phyloP scores from a whole-genome alignment of 2,329 filamentous ascomycete species.

The Epicoccum sorghinum region DNA sequence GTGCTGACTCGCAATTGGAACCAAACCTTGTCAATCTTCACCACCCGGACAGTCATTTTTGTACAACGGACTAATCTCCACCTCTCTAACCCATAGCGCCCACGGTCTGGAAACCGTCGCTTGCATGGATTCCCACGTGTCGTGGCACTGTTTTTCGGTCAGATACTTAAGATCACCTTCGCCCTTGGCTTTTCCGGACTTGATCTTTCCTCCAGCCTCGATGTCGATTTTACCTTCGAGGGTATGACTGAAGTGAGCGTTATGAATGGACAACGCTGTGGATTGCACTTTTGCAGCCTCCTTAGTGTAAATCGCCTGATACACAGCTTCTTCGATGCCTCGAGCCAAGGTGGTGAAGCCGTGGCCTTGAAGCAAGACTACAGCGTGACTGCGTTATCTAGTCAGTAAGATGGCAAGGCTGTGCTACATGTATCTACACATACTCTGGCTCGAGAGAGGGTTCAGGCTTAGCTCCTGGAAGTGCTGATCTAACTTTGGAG shows the following conservation, averaged over 20 bases:
- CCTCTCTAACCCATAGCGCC: slow-evolving; percentile 53
- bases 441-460: slow-evolving; percentile 39
- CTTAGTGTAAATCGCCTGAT: slow-evolving; percentile 52
- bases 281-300: slow-evolving; percentile 51
- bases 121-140: slow-evolving; percentile 48
- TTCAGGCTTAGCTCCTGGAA: slow-evolving; percentile 42
- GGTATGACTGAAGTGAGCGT: slow-evolving; percentile 43
- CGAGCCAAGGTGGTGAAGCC: slow-evolving; percentile 53
- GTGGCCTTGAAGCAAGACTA: slow-evolving; percentile 52
- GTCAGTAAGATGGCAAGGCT: background rate
- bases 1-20: background rate
- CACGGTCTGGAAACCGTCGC: slow-evolving; percentile 48
- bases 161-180: slow-evolving; percentile 52
- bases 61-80: slow-evolving; percentile 49
- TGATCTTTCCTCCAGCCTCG: slow-evolving; percentile 48
- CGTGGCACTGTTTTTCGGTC: slow-evolving; percentile 50
- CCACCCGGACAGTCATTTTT: slow-evolving; percentile 46
- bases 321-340: slow-evolving; percentile 54
- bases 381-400: slow-evolving; percentile 26
- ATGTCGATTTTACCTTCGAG: slow-evolving; percentile 50
- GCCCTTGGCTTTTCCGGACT: slow-evolving; percentile 49
- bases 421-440: background rate
- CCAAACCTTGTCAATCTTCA: slow-evolving; percentile 30
- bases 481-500: slow-evolving; percentile 45
- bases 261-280: slow-evolving; percentile 42